Conservation (phyloP, 805 yeast genomes). For the Pichia paraexigua region DNA sequence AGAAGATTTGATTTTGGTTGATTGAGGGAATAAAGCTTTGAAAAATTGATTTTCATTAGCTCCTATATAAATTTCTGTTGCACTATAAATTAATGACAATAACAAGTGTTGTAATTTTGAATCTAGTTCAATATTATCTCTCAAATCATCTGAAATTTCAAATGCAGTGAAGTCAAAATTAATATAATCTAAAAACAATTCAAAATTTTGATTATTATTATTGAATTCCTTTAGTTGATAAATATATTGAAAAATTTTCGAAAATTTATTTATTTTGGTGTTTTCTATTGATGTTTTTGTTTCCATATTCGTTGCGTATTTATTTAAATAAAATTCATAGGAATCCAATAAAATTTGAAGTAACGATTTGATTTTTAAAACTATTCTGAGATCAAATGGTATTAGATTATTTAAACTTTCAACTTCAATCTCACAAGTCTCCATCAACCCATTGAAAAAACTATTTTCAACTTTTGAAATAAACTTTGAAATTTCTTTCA, state of each 20-base stretch:
- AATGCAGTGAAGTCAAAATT: constrained; percentile 38
- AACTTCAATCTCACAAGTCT: constrained; percentile 28
- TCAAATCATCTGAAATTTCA: constrained; percentile 27
- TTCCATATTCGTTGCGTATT: constrained; percentile 11
- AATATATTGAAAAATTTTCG: constrained; percentile 27
- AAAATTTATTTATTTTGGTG: constrained; percentile 15
- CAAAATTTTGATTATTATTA: constrained; percentile 28
- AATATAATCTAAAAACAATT: constrained; percentile 33
- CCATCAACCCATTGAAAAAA: constrained; percentile 30
- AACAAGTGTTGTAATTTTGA: constrained; percentile 26
- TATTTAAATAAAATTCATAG: constrained; percentile 16
- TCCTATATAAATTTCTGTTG: constrained; percentile 24
- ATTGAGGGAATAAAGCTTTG: constrained; percentile 14
- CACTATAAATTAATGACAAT: constrained; percentile 36
- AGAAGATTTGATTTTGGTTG: not conserved
- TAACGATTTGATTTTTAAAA: constrained; percentile 25
- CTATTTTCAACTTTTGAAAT: constrained; percentile 38
- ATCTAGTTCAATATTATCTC: constrained; percentile 17
- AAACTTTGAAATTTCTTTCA: constrained; percentile 48
- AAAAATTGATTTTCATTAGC: constrained; percentile 17
- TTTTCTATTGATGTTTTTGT: constrained; percentile 10
- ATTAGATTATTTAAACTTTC: constrained; percentile 17
- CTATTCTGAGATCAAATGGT: constrained; percentile 22
- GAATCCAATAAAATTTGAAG: constrained; percentile 26
- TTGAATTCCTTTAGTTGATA: constrained; percentile 29